Conservation (phyloP, 805 yeast genomes). For the Zygotorulaspora danielsina region DNA sequence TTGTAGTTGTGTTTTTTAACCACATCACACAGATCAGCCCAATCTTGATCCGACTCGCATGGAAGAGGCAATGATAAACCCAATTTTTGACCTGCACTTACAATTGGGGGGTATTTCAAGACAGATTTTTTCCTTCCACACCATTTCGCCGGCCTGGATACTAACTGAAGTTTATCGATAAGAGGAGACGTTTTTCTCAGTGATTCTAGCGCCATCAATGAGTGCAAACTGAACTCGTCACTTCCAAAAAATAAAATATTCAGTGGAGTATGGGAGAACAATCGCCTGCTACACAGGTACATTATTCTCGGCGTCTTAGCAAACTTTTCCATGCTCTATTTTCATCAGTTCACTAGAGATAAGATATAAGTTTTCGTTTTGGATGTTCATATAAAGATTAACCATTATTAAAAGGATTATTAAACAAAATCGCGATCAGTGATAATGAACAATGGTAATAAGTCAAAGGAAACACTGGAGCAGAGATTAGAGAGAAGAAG, state of each 20-base stretch:
- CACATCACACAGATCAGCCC: slow-evolving; percentile 12
- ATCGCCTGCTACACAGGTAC: background rate
- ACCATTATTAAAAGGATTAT: no score
- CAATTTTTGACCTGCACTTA: slow-evolving; percentile 36
- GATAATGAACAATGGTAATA: background rate
- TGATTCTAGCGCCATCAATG: slow-evolving; percentile 41
- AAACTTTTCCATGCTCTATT: background rate
- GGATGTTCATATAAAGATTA: no score
- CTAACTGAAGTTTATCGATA: slow-evolving; percentile 47
- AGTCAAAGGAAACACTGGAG: background rate
- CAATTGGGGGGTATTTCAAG: slow-evolving; percentile 52
- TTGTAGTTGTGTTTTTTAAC: slow-evolving; percentile 40
- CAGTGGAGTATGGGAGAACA: slow-evolving; percentile 15
- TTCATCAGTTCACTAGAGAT: no score
- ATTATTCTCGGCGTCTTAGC: background rate
- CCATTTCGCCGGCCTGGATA: slow-evolving; percentile 59
- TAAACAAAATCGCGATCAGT: no score
- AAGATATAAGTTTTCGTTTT: no score
- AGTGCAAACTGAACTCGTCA: slow-evolving; percentile 60
- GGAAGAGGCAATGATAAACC: slow-evolving; percentile 29
- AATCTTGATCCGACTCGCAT: slow-evolving; percentile 25
- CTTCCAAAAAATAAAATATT: slow-evolving; percentile 72
- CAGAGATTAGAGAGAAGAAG: slow-evolving; percentile 28
- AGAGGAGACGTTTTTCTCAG: slow-evolving; percentile 19
- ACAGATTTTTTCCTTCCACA: slow-evolving; percentile 54